Percentiles rank a stretch among this genome's conserved stretches.
Evolutionary conservation across 2,329 filamentous ascomycete genomes (phyloP).

Genomic region (Xylariales sp.): DNA sequence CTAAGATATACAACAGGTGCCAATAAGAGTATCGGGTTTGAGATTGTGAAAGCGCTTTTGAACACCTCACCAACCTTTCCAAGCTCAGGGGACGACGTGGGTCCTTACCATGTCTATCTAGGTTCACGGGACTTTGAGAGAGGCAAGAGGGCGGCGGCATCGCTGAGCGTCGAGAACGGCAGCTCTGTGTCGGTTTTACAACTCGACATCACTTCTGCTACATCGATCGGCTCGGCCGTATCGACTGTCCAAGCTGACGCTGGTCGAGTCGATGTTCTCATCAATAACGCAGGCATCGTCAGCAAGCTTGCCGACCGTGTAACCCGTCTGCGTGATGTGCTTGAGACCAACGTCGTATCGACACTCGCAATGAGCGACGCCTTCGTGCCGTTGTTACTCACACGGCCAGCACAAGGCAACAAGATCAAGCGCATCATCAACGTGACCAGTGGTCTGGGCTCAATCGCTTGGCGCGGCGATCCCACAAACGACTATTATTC

Average conservation of each 20-base stretch:
- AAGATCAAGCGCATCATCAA: conserved; percentile 16
- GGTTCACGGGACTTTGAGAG: conserved; percentile 14
- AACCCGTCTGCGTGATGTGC: conserved; percentile 11
- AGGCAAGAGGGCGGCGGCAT: conserved; percentile 9
- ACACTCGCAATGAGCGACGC: conserved; percentile 13
- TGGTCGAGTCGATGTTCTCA: conserved; percentile 16
- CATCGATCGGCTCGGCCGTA: conserved; percentile 14
- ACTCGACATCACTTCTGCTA: conserved; percentile 14
- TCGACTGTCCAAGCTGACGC: conserved; percentile 9
- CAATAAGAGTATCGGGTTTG: conserved; percentile 18
- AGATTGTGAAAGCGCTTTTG: conserved; percentile 15
- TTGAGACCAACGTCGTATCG: conserved; percentile 17
- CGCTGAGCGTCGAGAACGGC: conserved; percentile 4
- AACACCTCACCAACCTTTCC: neutral
- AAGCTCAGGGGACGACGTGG: neutral
- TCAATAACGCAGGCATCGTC: conserved; percentile 18
- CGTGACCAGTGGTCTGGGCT: conserved; percentile 16
- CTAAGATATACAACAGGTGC: conserved; percentile 9
- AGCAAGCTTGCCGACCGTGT: conserved; percentile 9
- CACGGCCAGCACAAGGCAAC: conserved; percentile 9
- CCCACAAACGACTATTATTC: conserved; percentile 8
- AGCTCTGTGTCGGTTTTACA: conserved; percentile 16
- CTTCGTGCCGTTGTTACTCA: conserved; percentile 13
- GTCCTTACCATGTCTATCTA: conserved; percentile 18
- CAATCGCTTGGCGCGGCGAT: conserved; percentile 11